Evolutionary conservation across 257 asterid genomes (phyloP).

Genomic region (Prunella vulgaris): DNA sequence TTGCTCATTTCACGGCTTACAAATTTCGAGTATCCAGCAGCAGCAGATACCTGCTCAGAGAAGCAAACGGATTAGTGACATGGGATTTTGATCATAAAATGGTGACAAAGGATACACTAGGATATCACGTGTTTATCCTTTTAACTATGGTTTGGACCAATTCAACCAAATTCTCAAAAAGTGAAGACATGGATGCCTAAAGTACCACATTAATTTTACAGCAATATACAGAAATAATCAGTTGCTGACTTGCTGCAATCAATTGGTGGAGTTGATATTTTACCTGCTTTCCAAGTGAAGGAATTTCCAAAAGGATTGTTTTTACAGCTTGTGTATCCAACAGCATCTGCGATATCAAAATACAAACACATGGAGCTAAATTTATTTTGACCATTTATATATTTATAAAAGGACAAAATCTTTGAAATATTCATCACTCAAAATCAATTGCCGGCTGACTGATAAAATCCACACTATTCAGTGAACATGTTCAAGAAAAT

Average conservation of each 20-base stretch:
- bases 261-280: conserved; percentile 11
- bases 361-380: not conserved
- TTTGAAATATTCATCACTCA: not conserved
- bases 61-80: conserved; percentile 9
- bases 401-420: conserved; percentile 5
- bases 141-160: too few relatives aligned
- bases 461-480: not conserved
- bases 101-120: not conserved
- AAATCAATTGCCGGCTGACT: too few relatives aligned
- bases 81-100: not conserved
- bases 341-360: conserved; percentile 67
- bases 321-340: conserved; percentile 97
- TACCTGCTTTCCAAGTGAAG: conserved; percentile 93
- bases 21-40: conserved; percentile 86
- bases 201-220: not conserved
- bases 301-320: conserved; percentile 79
- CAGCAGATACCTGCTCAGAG: conserved; percentile 33
- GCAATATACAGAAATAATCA: conserved; percentile 3
- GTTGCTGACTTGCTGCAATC: not conserved
- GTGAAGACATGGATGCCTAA: conserved; percentile 5
- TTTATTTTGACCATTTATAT: conserved; percentile 8
- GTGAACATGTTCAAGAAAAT: conserved; percentile 2
- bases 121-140: not conserved
- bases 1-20: conserved; percentile 99
- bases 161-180: too few relatives aligned